Conservation (phyloP, 768 basidiomycete species). For the Tubosaeta sp. region DNA sequence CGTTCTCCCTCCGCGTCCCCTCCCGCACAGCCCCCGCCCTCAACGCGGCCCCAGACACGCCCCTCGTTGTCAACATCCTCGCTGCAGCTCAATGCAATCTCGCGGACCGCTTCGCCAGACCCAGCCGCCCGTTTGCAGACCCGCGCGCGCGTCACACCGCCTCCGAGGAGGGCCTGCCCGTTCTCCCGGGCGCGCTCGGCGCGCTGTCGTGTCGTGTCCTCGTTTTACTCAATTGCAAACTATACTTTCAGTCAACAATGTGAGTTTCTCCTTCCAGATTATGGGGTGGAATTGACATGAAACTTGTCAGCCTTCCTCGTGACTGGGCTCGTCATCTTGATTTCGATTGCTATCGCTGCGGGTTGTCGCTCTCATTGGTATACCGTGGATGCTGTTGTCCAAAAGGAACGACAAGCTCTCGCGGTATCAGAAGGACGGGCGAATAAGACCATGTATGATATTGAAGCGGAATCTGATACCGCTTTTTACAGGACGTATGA, state of each 20-base stretch:
- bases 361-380: slow-evolving; percentile 83
- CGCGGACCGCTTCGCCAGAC: slow-evolving; percentile 69
- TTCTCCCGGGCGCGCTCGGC: slow-evolving; percentile 60
- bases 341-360: slow-evolving; percentile 94
- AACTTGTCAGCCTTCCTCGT: slow-evolving; percentile 71
- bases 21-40: slow-evolving; percentile 78
- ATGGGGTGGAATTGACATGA: slow-evolving; percentile 1
- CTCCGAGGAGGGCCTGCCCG: slow-evolving; percentile 52
- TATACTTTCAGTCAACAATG: slow-evolving; percentile 73
- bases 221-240: slow-evolving; percentile 80
- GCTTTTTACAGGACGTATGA: too few species aligned
- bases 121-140: slow-evolving; percentile 57
- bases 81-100: slow-evolving; percentile 58
- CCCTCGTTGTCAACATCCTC: slow-evolving; percentile 77
- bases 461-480: too few species aligned
- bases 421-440: slow-evolving; percentile 64
- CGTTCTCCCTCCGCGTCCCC: slow-evolving; percentile 86
- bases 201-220: slow-evolving; percentile 66
- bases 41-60: slow-evolving; percentile 21
- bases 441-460: too few species aligned
- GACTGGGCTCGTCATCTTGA: slow-evolving; percentile 89
- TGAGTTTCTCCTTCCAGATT: slow-evolving; percentile 38
- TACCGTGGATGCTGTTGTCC: slow-evolving; percentile 83
- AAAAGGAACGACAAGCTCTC: slow-evolving; percentile 68
- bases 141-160: slow-evolving; percentile 34